Conservation (phyloP, 176 grass and related monocot species). For the Otatea glauca region DNA sequence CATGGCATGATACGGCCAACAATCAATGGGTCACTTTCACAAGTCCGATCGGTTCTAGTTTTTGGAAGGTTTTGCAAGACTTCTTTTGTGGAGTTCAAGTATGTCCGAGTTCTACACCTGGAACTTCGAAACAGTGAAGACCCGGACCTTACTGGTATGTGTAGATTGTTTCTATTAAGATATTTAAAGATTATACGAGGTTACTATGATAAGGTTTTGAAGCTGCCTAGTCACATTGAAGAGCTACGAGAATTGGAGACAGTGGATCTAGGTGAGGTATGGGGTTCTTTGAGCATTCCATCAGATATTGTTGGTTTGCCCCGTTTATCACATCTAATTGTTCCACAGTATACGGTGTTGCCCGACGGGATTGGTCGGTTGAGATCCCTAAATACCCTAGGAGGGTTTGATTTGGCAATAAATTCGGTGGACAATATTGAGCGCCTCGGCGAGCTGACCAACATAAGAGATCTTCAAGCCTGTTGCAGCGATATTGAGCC, state of each 20-base stretch:
- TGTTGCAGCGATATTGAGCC: background rate
- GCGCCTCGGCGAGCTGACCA: background rate
- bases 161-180: constrained; percentile 18
- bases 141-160: background rate
- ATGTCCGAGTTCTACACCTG: constrained; percentile 15
- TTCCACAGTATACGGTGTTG: background rate
- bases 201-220: background rate
- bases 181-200: constrained; percentile 27
- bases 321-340: background rate
- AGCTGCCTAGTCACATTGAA: background rate
- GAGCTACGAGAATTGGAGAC: constrained; percentile 10
- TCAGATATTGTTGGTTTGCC: background rate
- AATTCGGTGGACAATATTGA: background rate
- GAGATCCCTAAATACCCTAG: background rate
- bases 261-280: background rate
- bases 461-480: background rate
- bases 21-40: background rate
- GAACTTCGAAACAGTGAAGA: too few relatives aligned
- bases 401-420: background rate
- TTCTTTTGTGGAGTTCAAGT: background rate
- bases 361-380: background rate
- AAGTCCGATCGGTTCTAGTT: background rate
- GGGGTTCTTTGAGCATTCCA: background rate
- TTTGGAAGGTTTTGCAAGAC: background rate
- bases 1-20: background rate